Evolutionary conservation across 768 basidiomycete genomes (phyloP).

Genomic region (Boletellus ananiceps): DNA sequence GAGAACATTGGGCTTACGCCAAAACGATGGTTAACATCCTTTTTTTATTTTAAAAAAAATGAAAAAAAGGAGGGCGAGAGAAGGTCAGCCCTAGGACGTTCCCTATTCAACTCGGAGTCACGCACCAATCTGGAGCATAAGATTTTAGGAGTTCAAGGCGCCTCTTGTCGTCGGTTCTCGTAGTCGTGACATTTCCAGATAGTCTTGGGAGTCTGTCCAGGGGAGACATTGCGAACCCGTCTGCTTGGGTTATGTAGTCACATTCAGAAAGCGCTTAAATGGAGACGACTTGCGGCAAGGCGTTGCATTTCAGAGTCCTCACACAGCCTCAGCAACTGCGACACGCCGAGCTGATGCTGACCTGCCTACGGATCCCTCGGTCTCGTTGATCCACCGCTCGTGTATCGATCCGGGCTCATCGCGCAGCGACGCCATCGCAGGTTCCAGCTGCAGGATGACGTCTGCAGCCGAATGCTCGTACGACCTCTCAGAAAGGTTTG

Average conservation of each 20-base stretch:
- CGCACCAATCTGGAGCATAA: conserved; percentile 77
- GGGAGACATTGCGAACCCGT: conserved; percentile 12
- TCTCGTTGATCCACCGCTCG: no score
- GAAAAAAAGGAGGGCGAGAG: no score
- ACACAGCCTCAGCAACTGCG: background rate
- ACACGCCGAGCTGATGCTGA: background rate
- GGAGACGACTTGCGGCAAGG: background rate
- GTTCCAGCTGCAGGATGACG: conserved; percentile 18
- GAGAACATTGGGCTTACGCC: conserved; percentile 43
- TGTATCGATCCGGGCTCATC: background rate
- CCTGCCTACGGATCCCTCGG: no score
- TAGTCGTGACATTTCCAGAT: conserved; percentile 6
- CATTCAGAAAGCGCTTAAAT: background rate
- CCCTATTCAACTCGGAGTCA: background rate
- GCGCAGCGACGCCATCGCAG: background rate
- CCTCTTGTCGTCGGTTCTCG: conserved; percentile 24
- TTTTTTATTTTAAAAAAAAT: conserved; percentile 24
- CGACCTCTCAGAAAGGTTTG: conserved; percentile 29
- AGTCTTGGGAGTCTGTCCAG: conserved; percentile 6
- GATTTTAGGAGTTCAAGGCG: conserved; percentile 47
- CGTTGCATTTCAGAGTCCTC: background rate
- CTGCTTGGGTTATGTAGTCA: background rate
- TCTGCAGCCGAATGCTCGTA: conserved; percentile 12
- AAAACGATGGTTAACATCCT: conserved; percentile 63
- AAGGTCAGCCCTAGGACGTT: background rate